Conservation (phyloP, 257 asterid genomes). For the Solanum verrucosum region DNA sequence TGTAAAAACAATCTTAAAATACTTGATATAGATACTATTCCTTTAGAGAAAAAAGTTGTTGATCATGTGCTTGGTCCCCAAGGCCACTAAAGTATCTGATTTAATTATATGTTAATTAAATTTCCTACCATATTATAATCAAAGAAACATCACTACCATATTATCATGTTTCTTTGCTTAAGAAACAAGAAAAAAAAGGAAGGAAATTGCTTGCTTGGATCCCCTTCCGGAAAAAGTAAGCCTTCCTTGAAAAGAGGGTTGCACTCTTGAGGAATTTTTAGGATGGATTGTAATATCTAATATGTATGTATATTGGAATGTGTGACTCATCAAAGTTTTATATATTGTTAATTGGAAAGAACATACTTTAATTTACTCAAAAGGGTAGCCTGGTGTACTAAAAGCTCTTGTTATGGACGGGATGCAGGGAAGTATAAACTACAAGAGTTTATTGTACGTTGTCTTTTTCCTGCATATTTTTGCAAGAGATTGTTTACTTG, state of each 20-base stretch:
- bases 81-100: background rate
- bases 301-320: background rate
- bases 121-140: slow-evolving; percentile 8
- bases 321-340: background rate
- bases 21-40: slow-evolving; percentile 6
- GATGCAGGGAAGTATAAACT: background rate
- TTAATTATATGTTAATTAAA: slow-evolving; percentile 24
- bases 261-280: background rate
- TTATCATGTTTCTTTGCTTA: slow-evolving; percentile 15
- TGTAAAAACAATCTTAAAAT: slow-evolving; percentile 4
- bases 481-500: background rate
- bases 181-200: background rate
- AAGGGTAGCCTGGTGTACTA: background rate
- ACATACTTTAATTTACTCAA: background rate
- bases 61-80: slow-evolving; percentile 13
- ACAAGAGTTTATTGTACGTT: background rate
- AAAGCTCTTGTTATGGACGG: background rate
- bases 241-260: slow-evolving; percentile 6
- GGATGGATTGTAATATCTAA: background rate
- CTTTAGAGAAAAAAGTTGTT: slow-evolving; percentile 21
- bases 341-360: background rate
- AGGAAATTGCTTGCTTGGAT: slow-evolving; percentile 11
- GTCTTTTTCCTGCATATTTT: background rate
- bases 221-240: slow-evolving; percentile 14
- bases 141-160: slow-evolving; percentile 25